Evolutionary conservation across 805 yeast species (phyloP), one percentile per base, ranked within the genome.

Genomic region (Schwanniomyces sp.): DNA sequence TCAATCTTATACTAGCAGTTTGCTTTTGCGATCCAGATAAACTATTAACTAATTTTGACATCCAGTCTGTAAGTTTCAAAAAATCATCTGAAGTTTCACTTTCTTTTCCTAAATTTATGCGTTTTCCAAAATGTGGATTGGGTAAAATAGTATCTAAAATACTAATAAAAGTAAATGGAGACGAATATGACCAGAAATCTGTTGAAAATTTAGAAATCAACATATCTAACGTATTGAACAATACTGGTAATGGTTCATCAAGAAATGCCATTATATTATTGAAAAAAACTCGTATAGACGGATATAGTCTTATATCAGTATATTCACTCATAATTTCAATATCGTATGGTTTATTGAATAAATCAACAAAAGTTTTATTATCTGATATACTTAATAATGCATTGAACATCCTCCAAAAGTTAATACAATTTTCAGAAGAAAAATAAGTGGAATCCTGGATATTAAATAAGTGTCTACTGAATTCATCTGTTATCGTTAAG

Each of bases 61-160:
- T 75, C 91, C 91, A 86, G n/a, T 70, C 63, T 2, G 80, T 56
- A 47, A 82, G 52, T 56, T 81, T 83, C 4, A 72, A 54, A 7
- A 76, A 54, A 8, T 32, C 41, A 12, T 66, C 62, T 3, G 54
- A 39, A 8, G 64, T 70, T 29, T 64, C 63, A 10, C 24, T 21
- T 5, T 40, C 26, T 10, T 40, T 7, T n/a, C 18, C 25, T 3
- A 54, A 56, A 44, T 39, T 36, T 26, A 84, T 57, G 44, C 62
- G 67, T 14, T 64, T 65, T 0, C 69, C 56, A 53, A 73, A 82
- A 41, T 70, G 64, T 1, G 84, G 82, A 54, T 79, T 83, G 16
- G 78, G 77, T 41, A 85, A 73, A 1, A 86, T 70, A 14, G 82
- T 74, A 52, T 85, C 91, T 44, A 86, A 62, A 39, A 84, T 69